phyloP scores from a whole-genome alignment of 345 rosid species.

The Rhodamnia argentea region DNA sequence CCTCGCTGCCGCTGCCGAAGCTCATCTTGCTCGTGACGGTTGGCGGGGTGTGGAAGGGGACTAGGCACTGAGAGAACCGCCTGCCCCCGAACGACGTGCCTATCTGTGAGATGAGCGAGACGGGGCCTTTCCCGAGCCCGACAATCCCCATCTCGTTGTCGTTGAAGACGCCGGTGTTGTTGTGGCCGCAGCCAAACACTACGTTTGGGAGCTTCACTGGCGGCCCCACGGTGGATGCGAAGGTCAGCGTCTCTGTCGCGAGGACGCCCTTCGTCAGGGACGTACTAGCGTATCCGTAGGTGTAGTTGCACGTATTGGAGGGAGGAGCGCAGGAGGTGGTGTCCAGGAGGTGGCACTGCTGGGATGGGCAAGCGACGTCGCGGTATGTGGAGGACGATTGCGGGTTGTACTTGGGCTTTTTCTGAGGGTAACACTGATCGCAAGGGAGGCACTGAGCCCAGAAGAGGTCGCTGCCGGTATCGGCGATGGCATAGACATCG shows the following conservation, averaged over 20 bases:
- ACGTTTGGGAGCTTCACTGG: slow-evolving; percentile 18
- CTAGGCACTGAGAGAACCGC: slow-evolving; percentile 53
- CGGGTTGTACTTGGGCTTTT: neutral
- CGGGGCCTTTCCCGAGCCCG: slow-evolving; percentile 46
- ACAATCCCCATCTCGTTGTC: slow-evolving; percentile 35
- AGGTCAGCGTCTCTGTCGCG: slow-evolving; percentile 29
- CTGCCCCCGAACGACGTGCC: slow-evolving; percentile 25
- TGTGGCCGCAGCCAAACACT: slow-evolving; percentile 44
- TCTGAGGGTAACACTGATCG: slow-evolving; percentile 1
- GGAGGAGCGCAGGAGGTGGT: neutral
- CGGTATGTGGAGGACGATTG: slow-evolving; percentile 18
- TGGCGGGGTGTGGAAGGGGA: slow-evolving; percentile 16
- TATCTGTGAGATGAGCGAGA: slow-evolving; percentile 43
- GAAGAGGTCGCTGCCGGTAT: slow-evolving; percentile 2
- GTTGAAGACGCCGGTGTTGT: slow-evolving; percentile 26
- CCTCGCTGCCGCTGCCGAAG: slow-evolving; percentile 35
- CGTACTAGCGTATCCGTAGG: neutral
- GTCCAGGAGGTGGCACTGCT: neutral
- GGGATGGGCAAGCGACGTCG: neutral
- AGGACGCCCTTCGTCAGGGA: neutral
- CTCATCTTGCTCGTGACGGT: slow-evolving; percentile 31
- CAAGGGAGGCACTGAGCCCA: slow-evolving; percentile 9
- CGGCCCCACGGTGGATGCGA: slow-evolving; percentile 26
- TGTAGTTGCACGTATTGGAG: neutral
- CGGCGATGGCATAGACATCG: neutral